Conservation (phyloP, 495 filamentous ascomycete species). For the Aspergillus campestris region DNA sequence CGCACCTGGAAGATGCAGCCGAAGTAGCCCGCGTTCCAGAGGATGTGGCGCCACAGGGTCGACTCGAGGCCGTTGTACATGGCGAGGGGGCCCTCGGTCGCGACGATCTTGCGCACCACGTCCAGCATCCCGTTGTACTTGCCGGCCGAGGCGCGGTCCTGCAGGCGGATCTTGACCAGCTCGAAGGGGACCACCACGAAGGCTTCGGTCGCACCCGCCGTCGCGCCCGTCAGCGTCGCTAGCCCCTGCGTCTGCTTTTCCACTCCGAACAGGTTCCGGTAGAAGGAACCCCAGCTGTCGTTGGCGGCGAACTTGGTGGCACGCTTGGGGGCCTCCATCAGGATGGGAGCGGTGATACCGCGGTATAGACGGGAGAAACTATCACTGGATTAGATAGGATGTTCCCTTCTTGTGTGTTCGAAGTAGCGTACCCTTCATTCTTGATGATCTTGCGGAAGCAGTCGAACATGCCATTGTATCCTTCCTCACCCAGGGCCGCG, state of each 20-base stretch:
- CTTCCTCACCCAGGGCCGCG: conserved; percentile 55
- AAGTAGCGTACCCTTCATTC: conserved; percentile 72
- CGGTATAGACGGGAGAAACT: conserved; percentile 87
- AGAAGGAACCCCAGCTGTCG: conserved; percentile 93
- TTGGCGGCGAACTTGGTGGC: conserved; percentile 99
- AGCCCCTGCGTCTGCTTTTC: conserved; percentile 83
- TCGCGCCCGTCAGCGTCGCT: conserved; percentile 85
- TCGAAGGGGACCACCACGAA: conserved; percentile 95
- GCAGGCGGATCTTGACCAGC: conserved; percentile 91
- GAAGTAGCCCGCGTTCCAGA: conserved; percentile 98
- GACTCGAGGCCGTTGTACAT: conserved; percentile 96
- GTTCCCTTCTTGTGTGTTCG: conserved; percentile 1
- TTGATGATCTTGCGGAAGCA: conserved; percentile 94
- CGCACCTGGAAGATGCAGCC: conserved; percentile 96
- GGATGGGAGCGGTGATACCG: conserved; percentile 88
- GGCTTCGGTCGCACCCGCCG: conserved; percentile 89
- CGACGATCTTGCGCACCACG: conserved; percentile 75
- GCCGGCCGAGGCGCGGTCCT: conserved; percentile 87
- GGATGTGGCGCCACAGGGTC: conserved; percentile 91
- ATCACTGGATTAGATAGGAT: conserved; percentile 1
- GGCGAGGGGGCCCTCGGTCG: conserved; percentile 74
- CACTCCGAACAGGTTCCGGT: conserved; percentile 71
- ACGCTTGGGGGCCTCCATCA: conserved; percentile 98
- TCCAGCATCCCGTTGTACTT: conserved; percentile 95
- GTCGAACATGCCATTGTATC: conserved; percentile 94